Evolutionary conservation across 192 early-diverging fungal genomes (phyloP).

Genomic region (Physocladia obscura): DNA sequence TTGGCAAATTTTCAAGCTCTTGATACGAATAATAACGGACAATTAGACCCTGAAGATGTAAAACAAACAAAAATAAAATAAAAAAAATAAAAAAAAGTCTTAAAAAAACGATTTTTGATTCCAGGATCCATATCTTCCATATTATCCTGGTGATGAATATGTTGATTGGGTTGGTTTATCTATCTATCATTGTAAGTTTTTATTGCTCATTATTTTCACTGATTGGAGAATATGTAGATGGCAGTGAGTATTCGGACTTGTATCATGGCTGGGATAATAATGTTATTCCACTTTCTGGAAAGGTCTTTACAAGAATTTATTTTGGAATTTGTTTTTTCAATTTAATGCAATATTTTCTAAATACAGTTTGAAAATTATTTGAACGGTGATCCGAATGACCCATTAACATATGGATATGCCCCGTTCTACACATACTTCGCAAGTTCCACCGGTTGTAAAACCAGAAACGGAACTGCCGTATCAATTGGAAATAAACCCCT

Average conservation of each 20-base stretch:
- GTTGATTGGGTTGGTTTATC: constrained; percentile 26
- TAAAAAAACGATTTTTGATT: no score
- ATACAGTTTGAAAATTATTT: constrained; percentile 20
- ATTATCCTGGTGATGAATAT: constrained; percentile 30
- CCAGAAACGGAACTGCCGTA: neutral
- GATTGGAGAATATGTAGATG: neutral
- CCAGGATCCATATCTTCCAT: constrained; percentile 22
- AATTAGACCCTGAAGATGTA: neutral
- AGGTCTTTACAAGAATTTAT: neutral
- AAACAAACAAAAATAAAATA: neutral
- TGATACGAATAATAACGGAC: constrained; percentile 13
- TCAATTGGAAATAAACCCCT: constrained; percentile 9
- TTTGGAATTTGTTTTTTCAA: neutral
- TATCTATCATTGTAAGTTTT: neutral
- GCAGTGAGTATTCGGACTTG: neutral
- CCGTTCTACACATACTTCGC: constrained; percentile 10
- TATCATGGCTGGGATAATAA: constrained; percentile 2
- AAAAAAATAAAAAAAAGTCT: no score
- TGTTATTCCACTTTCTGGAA: neutral
- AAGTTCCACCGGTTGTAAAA: neutral
- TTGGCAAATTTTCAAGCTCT: constrained; percentile 14
- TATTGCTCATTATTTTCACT: neutral
- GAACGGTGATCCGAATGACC: no score
- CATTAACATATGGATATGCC: neutral
- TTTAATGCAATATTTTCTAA: neutral